Conservation (phyloP, 805 yeast species). For the Diddensiella santjacobensis region DNA sequence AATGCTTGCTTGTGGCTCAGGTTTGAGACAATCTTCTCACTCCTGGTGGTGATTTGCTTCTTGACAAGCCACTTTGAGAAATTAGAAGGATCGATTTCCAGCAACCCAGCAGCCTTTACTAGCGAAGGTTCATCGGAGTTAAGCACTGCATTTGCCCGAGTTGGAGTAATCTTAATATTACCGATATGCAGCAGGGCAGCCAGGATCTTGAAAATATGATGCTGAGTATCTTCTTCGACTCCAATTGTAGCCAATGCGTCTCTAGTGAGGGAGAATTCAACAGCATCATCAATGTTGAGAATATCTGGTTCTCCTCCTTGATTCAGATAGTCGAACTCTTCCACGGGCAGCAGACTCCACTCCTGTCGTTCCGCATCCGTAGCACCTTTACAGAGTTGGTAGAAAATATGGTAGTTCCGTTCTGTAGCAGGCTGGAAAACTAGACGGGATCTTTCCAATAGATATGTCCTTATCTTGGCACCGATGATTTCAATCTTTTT, state of each 20-base stretch:
- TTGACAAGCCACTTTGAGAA: slow-evolving; percentile 91
- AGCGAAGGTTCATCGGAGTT: slow-evolving; percentile 84
- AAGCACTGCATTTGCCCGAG: slow-evolving; percentile 77
- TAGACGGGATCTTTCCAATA: slow-evolving; percentile 88
- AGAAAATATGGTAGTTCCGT: slow-evolving; percentile 91
- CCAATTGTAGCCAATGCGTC: slow-evolving; percentile 81
- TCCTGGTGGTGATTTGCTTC: slow-evolving; percentile 87
- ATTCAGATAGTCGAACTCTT: slow-evolving; percentile 74
- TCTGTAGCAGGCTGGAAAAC: slow-evolving; percentile 90
- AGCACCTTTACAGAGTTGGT: slow-evolving; percentile 74
- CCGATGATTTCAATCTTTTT: slow-evolving; percentile 76
- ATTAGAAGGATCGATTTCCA: slow-evolving; percentile 68
- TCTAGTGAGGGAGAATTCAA: slow-evolving; percentile 71
- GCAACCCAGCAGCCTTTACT: slow-evolving; percentile 73
- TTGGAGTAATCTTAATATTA: slow-evolving; percentile 80
- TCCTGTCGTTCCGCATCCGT: slow-evolving; percentile 48
- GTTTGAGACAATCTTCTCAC: slow-evolving; percentile 85
- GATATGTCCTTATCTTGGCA: slow-evolving; percentile 88
- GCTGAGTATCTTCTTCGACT: slow-evolving; percentile 53
- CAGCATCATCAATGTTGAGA: slow-evolving; percentile 74
- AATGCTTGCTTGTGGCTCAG: slow-evolving; percentile 77
- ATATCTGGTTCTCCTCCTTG: slow-evolving; percentile 79
- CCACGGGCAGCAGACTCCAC: slow-evolving; percentile 59
- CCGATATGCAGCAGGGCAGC: slow-evolving; percentile 92
- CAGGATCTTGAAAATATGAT: slow-evolving; percentile 67